Evolutionary conservation across 306 rosid genomes (phyloP).

Genomic region (Sesbania bispinosa): DNA sequence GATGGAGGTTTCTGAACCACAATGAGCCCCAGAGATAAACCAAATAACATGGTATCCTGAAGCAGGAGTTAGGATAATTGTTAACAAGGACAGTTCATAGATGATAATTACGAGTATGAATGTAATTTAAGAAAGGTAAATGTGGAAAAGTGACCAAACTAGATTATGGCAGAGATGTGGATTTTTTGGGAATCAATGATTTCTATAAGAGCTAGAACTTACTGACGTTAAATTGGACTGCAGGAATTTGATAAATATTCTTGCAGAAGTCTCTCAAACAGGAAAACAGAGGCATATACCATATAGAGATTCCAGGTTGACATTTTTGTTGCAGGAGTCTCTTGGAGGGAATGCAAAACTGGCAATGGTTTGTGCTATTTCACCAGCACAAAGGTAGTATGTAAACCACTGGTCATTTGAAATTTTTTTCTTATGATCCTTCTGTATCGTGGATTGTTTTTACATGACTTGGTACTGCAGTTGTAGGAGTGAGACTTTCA

Average conservation of each 20-base stretch:
- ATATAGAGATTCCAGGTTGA: constrained; percentile 92
- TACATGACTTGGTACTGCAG: constrained; percentile 47
- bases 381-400: constrained; percentile 84
- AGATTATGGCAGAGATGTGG: not conserved
- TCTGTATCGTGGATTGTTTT: constrained; percentile 29
- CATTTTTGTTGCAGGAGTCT: constrained; percentile 94
- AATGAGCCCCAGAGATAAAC: not conserved
- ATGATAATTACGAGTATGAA: too few species aligned
- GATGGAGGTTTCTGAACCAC: not conserved
- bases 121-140: not conserved
- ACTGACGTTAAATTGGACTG: constrained; percentile 30
- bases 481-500: constrained; percentile 92
- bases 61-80: constrained; percentile 5
- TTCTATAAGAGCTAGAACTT: constrained; percentile 22
- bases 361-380: constrained; percentile 99
- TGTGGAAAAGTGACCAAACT: not conserved
- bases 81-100: not conserved
- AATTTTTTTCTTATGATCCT: constrained; percentile 9
- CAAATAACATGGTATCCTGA: not conserved
- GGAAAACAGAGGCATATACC: constrained; percentile 99
- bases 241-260: constrained; percentile 98
- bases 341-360: constrained; percentile 98
- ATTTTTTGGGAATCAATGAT: not conserved
- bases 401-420: constrained; percentile 15
- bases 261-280: constrained; percentile 96